These are phyloP conservation scores for Protostelium mycophagum DNA, from an alignment of 78 protist species.

Conservation along the genomic window DNA sequence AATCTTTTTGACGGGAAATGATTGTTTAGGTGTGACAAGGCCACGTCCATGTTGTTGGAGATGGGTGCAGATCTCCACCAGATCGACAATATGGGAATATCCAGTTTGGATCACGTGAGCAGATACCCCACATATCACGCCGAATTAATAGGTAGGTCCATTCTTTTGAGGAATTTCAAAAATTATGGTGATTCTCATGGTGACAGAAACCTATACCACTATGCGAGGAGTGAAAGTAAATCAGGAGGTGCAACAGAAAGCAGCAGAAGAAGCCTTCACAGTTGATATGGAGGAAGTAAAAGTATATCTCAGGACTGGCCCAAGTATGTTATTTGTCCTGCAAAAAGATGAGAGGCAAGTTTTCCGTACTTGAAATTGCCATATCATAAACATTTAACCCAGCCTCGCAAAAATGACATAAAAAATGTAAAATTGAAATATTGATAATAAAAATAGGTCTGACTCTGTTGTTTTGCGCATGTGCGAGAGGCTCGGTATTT, in stretches of 20 bases:
- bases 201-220: neutral
- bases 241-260: neutral
- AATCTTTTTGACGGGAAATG: neutral
- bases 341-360: neutral
- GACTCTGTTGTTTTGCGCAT: neutral
- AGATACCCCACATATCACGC: neutral
- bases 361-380: too few relatives aligned
- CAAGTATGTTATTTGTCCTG: neutral
- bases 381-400: too few relatives aligned
- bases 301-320: neutral
- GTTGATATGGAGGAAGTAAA: too few relatives aligned
- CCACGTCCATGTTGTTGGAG: neutral
- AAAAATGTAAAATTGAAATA: neutral
- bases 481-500: neutral
- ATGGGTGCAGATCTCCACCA: neutral
- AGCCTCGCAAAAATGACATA: too few relatives aligned
- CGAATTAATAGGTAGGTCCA: neutral
- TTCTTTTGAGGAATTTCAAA: too few relatives aligned
- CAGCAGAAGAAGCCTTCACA: too few relatives aligned
- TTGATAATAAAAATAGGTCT: neutral
- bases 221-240: neutral
- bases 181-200: neutral
- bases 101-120: neutral
- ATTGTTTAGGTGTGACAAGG: neutral
- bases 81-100: neutral